phyloP scores from a whole-genome alignment of 176 grass and related monocot species.

The Aegilops tauschii region DNA sequence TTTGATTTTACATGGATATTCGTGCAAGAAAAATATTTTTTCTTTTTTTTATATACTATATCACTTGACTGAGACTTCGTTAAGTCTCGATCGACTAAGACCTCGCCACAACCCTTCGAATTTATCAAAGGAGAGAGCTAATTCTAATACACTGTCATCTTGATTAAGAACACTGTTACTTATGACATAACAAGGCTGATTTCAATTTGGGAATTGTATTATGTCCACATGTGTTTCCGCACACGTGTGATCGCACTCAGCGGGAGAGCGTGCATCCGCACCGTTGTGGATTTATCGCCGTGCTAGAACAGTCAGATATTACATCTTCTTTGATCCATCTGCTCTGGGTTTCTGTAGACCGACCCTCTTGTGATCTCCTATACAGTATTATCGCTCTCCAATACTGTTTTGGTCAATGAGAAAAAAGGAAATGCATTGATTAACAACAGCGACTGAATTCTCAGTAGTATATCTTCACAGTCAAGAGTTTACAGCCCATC shows the following conservation, averaged over 20 bases:
- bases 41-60: too few relatives aligned
- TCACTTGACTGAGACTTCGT: too few relatives aligned
- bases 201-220: not conserved
- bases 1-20: too few relatives aligned
- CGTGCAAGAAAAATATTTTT: too few relatives aligned
- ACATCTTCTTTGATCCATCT: too few relatives aligned
- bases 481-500: slow-evolving; percentile 28
- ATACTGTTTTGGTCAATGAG: not conserved
- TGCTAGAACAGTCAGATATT: not conserved
- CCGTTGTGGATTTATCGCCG: not conserved
- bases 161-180: not conserved
- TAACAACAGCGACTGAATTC: slow-evolving; percentile 36
- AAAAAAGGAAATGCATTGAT: slow-evolving; percentile 24
- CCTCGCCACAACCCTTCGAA: too few relatives aligned
- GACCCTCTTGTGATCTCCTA: too few relatives aligned
- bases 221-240: not conserved
- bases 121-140: not conserved
- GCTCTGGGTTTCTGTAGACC: not conserved
- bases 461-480: slow-evolving; percentile 28
- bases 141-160: not conserved
- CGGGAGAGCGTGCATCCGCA: not conserved
- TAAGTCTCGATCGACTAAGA: too few relatives aligned
- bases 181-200: not conserved
- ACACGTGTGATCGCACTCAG: not conserved
- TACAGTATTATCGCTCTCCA: not conserved